phyloP scores from a whole-genome alignment of 176 grass and related monocot genomes.

The Zizania latifolia region DNA sequence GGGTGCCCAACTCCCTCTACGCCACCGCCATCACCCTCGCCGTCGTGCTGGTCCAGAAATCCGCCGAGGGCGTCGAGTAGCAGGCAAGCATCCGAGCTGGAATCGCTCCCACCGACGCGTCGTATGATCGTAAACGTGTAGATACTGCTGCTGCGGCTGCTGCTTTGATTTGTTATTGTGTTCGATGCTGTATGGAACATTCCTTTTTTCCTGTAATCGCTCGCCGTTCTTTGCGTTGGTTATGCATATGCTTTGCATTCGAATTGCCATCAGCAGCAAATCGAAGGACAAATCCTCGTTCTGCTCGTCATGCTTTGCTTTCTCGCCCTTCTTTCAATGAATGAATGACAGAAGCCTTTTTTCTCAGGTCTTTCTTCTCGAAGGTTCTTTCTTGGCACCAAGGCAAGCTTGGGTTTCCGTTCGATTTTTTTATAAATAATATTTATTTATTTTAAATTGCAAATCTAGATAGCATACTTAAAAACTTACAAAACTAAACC shows the following conservation, averaged over 20 bases:
- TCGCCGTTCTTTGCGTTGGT: background rate
- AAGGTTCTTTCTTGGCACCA: background rate
- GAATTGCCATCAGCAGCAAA: background rate
- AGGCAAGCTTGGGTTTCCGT: no score
- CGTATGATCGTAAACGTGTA: background rate
- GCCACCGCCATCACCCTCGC: conserved; percentile 66
- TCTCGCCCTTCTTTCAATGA: background rate
- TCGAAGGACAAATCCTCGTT: background rate
- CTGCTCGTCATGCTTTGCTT: background rate
- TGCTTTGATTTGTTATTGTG: background rate
- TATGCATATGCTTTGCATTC: background rate
- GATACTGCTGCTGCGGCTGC: background rate
- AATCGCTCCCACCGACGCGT: background rate
- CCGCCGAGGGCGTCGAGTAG: conserved; percentile 49
- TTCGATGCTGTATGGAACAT: background rate
- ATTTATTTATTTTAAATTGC: no score
- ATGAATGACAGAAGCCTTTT: no score
- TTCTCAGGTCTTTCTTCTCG: background rate
- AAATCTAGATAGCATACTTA: no score
- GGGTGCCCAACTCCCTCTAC: conserved; percentile 69
- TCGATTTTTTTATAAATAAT: no score
- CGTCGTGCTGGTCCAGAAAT: conserved; percentile 67
- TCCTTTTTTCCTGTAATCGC: background rate
- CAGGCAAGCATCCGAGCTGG: background rate
- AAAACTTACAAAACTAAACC: no score